Percentiles rank a stretch among this genome's conserved stretches.
Conservation (phyloP, 2,329 filamentous ascomycete species). For the Stemphylium vesicarium region DNA sequence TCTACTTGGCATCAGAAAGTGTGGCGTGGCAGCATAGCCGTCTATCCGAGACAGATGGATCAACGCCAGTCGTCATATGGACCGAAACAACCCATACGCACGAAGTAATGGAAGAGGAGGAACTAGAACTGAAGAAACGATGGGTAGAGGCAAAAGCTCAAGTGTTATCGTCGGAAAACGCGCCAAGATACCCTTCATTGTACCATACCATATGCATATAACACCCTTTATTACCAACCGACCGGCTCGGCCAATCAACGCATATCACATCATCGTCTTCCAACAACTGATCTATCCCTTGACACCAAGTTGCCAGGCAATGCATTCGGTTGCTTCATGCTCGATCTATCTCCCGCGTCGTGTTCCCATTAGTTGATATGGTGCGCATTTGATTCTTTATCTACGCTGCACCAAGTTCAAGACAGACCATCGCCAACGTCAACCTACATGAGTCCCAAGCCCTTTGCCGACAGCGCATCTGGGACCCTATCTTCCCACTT, state of each 20-base stretch:
- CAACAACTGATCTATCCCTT: background rate
- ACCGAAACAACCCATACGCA: background rate
- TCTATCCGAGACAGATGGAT: background rate
- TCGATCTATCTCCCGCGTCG: too few species aligned
- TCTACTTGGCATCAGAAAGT: conserved; percentile 6
- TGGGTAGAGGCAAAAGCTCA: background rate
- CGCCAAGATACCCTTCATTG: conserved; percentile 9
- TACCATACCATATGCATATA: conserved; percentile 13
- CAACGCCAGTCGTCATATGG: background rate
- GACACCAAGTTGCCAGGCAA: too few species aligned
- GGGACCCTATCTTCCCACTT: too few species aligned
- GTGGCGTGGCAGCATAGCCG: conserved; percentile 1
- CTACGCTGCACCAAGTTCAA: too few species aligned
- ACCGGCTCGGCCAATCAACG: conserved; percentile 10
- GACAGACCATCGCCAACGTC: too few species aligned
- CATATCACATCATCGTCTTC: background rate
- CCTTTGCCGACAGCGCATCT: too few species aligned
- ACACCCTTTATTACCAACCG: conserved; percentile 11
- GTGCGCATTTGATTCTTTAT: too few species aligned
- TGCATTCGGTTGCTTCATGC: too few species aligned
- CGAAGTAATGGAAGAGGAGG: background rate
- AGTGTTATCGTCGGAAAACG: background rate
- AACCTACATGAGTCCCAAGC: too few species aligned
- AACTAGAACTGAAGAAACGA: background rate
- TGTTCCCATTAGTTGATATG: too few species aligned